Conservation (phyloP, 2,329 filamentous ascomycete species). For the Cytospora piceae region DNA sequence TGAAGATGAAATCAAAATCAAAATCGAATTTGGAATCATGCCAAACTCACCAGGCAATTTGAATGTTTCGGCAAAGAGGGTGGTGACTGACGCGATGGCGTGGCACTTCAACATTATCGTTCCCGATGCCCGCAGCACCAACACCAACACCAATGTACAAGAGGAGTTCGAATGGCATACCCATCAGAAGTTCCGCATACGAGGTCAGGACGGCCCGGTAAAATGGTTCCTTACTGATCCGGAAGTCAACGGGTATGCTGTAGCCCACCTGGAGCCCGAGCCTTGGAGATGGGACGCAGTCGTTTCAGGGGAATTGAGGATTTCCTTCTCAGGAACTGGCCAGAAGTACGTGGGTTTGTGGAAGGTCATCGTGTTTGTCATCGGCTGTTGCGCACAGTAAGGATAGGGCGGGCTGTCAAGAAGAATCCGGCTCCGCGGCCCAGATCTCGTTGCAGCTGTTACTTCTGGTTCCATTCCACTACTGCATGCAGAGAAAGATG, state of each 20-base stretch:
- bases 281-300: too few species aligned
- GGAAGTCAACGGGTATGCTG: neutral
- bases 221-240: conserved; percentile 8
- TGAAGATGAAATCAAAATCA: neutral
- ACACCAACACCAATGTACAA: neutral
- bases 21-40: neutral
- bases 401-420: neutral
- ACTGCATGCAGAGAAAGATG: neutral
- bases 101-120: conserved; percentile 8
- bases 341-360: conserved; percentile 7
- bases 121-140: neutral
- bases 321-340: conserved; percentile 10
- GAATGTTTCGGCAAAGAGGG: neutral
- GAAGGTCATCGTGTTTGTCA: conserved; percentile 20
- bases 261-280: conserved; percentile 13
- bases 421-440: neutral
- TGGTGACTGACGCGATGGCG: neutral
- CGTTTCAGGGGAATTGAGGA: neutral
- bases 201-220: neutral
- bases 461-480: neutral
- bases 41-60: neutral
- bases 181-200: neutral
- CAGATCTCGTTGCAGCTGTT: neutral
- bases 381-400: conserved; percentile 13
- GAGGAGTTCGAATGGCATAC: conserved; percentile 22